Evolutionary conservation across 192 early-diverging fungal species (phyloP), one percentile per base, ranked within the genome.

Genomic region (Mortierella claussenii): DNA sequence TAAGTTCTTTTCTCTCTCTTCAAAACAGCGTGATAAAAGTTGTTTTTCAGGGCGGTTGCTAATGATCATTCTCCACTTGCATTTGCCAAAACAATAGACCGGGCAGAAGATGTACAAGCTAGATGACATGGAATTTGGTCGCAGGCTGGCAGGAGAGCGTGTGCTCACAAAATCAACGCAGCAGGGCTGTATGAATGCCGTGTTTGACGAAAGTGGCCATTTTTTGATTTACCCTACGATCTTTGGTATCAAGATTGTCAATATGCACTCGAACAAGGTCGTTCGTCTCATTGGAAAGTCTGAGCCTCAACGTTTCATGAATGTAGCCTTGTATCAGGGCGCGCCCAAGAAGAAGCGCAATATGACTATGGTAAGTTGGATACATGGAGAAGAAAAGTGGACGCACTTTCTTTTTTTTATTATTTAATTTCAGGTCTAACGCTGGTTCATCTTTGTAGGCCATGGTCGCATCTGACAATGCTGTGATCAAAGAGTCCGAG

Each of bases 101-200:
- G 92, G 91, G 17, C 91, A 90, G 21, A 85, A 86, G n/a, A 74
- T 85, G 26, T 84, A 90, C 63, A 88, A 89, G 68, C 68, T 98
- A 40, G 97, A 99, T 79, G 94, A 94, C 60, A 99, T 99, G 96
- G 97, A 99, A 71, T 98, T 99, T 86, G 96, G 97, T 17, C 84
- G 96, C 57, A 83, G 97, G 33, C 57, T 97, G 45, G 96, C 96
- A 1, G 82, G 92, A 11, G 97, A 99, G 48, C 86, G 88, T 46
- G 95, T 98, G 73, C 74, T 98, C 37, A 86, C 90, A 46, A 94
- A 93, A 52, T 85, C 92, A 0, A 78, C 87, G 2, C 90, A 94
- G 60, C 84, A 85, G 24, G 74, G 54, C 9, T 78, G 80, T 30
- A 82, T 84, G 37, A 97, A 94, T 81, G 92, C 90, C 17, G 90